These are phyloP conservation scores for Pochonia chlamydosporia DNA, from an alignment of 2,329 filamentous ascomycete species.

Conservation along the genomic window DNA sequence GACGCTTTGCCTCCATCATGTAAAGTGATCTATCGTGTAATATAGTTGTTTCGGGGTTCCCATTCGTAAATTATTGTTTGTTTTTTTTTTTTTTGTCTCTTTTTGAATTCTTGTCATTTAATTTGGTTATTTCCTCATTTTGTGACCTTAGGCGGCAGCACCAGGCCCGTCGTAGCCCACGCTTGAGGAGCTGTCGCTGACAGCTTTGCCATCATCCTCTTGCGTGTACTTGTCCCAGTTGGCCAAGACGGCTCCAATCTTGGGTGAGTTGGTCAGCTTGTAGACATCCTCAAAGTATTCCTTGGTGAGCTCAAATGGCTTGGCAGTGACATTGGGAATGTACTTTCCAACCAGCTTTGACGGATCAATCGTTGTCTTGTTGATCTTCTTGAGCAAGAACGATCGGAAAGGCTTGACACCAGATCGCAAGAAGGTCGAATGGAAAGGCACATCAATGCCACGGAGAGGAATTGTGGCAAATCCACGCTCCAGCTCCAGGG, in stretches of 20 bases:
- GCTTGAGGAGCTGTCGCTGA: constrained; percentile 34
- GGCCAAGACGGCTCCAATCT: constrained; percentile 73
- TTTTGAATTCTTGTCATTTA: background rate
- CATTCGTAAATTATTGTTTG: background rate
- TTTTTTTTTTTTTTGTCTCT: background rate
- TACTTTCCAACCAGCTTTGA: constrained; percentile 97
- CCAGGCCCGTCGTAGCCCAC: constrained; percentile 36
- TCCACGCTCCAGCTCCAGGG: constrained; percentile 85
- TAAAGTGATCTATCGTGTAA: constrained; percentile 1
- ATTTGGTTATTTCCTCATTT: constrained; percentile 15
- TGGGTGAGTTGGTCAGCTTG: constrained; percentile 76
- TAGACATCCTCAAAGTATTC: constrained; percentile 99
- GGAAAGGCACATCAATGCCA: constrained; percentile 98
- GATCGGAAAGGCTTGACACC: constrained; percentile 98
- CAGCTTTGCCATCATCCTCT: constrained; percentile 36
- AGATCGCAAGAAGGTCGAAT: constrained; percentile 94
- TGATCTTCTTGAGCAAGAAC: constrained; percentile 99
- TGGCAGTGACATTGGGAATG: constrained; percentile 96
- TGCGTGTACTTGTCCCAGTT: constrained; percentile 74
- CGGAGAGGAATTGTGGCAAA: constrained; percentile 95
- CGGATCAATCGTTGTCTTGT: constrained; percentile 97
- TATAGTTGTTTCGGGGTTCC: background rate
- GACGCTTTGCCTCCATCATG: background rate
- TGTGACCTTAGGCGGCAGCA: constrained; percentile 30
- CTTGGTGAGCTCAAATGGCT: constrained; percentile 91